Base-by-base conservation (phyloP, 768 basidiomycete species). In the Kwoniella dejecticola region DNA sequence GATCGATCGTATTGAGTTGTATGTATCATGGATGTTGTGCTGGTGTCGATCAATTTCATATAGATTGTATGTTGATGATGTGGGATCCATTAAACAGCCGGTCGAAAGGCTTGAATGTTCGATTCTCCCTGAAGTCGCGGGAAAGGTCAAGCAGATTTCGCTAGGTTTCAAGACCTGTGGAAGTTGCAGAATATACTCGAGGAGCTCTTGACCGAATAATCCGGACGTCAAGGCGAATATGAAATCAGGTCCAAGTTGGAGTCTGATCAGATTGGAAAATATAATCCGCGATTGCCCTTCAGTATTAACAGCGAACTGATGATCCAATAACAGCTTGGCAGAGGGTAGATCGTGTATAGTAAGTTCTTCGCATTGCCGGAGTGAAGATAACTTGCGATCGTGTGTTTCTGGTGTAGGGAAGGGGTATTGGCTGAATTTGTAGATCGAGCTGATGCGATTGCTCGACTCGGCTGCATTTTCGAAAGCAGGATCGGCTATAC, bases 291-390 rank as follows among this genome's bases (percentile, higher is more conserved):
- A 36, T 36, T 36, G 7, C 7, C 11, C 31, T 44, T 23, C n/a
- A n/a, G n/a, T 21, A 2, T 44, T 44, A 8, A 46, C 23, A 4
- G 54, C 24, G 23, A 7, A 7, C 24, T 56, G 54, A n/a, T 21
- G 4, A 0, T 45, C 2, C 0, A 56, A 12, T 8, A 56, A n/a
- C 26, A 17, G 6, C 0, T 41, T 11, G 4, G 54, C 54, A 10
- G 54, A 56, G 12, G 54, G 42, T 46, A 56, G 13, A 21, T 56
- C 54, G 12, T 46, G 19, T 8, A 56, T 46, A 4, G 44, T 56
- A 3, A 56, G 19, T 27, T 45, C 17, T 31, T 1, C 26, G 23
- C 54, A 56, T 30, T 44, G 42, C 10, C 31, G 42, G 8, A 56
- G 54, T 30, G 46, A 36, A 1, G 54, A 45, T 15, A 56, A 19